A percentile compares a stretch with the other conserved stretches of the same genome.
Evolutionary conservation across 257 asterid species (phyloP).

Genomic region (Fraxinus cuspidata): DNA sequence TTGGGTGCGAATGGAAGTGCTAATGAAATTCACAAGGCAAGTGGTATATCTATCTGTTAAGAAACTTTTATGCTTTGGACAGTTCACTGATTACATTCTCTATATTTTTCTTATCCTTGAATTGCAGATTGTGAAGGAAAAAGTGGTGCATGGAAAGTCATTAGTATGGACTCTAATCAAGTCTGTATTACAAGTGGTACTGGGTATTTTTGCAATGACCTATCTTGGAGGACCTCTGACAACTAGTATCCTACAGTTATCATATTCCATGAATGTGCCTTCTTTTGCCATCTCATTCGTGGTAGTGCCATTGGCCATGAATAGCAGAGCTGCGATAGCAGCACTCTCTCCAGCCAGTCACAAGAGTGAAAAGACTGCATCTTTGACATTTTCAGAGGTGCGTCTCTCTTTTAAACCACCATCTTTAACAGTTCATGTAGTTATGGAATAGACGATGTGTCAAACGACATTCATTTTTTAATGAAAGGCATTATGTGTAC

Average conservation of each 20-base stretch:
- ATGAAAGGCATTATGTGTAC: no score
- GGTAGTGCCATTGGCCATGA: constrained; percentile 26
- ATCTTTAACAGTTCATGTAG: not conserved
- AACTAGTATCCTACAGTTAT: constrained; percentile 5
- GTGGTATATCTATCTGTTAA: not conserved
- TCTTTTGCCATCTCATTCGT: constrained; percentile 25
- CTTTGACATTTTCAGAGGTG: constrained; percentile 36
- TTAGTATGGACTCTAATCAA: not conserved
- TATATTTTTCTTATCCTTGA: not conserved
- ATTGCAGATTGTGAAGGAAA: constrained; percentile 41
- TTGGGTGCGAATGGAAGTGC: constrained; percentile 25
- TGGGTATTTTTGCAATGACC: constrained; percentile 22
- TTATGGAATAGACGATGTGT: not conserved
- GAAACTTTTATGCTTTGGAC: not conserved
- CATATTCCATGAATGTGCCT: constrained; percentile 21
- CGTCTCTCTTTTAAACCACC: not conserved
- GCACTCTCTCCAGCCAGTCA: constrained; percentile 27
- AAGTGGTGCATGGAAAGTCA: constrained; percentile 9
- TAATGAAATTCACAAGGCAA: constrained; percentile 40
- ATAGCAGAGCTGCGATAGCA: constrained; percentile 21
- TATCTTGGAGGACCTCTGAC: constrained; percentile 15
- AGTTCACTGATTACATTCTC: not conserved
- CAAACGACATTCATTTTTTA: no score
- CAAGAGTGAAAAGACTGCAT: constrained; percentile 22
- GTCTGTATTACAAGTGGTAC: not conserved